phyloP scores from a whole-genome alignment of 768 basidiomycete genomes.

The Coprinopsis marcescibilis region DNA sequence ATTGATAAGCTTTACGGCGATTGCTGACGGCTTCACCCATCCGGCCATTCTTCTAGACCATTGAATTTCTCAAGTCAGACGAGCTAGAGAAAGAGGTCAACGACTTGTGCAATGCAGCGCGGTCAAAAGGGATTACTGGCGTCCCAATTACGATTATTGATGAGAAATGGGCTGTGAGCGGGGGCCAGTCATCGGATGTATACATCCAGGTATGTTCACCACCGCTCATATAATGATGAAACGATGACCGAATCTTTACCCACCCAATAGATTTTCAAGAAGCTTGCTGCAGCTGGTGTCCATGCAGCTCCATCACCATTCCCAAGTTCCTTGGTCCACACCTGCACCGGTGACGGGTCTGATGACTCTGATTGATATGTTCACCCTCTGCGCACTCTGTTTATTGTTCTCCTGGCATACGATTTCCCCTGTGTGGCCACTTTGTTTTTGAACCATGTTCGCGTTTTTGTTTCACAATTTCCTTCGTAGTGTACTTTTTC shows the following conservation, averaged over 20 bases:
- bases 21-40: slow-evolving; percentile 3
- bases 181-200: slow-evolving; percentile 66
- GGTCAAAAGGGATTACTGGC: slow-evolving; percentile 64
- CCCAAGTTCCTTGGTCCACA: background rate
- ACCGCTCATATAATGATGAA: background rate
- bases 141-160: slow-evolving; percentile 80
- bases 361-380: no score
- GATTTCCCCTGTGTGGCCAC: no score
- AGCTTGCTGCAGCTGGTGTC: slow-evolving; percentile 36
- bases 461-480: no score
- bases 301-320: slow-evolving; percentile 27
- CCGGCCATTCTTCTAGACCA: slow-evolving; percentile 35
- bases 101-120: slow-evolving; percentile 54
- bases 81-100: slow-evolving; percentile 63
- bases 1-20: no score
- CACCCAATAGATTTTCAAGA: slow-evolving; percentile 39
- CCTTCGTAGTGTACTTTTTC: no score
- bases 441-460: no score
- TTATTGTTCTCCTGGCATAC: no score
- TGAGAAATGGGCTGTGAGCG: slow-evolving; percentile 70
- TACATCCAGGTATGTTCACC: slow-evolving; percentile 51
- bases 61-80: slow-evolving; percentile 58
- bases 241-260: slow-evolving; percentile 6
- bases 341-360: background rate
- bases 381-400: no score